Conservation (phyloP, 2,329 filamentous ascomycete species). For the Colletotrichum ledebouriae region DNA sequence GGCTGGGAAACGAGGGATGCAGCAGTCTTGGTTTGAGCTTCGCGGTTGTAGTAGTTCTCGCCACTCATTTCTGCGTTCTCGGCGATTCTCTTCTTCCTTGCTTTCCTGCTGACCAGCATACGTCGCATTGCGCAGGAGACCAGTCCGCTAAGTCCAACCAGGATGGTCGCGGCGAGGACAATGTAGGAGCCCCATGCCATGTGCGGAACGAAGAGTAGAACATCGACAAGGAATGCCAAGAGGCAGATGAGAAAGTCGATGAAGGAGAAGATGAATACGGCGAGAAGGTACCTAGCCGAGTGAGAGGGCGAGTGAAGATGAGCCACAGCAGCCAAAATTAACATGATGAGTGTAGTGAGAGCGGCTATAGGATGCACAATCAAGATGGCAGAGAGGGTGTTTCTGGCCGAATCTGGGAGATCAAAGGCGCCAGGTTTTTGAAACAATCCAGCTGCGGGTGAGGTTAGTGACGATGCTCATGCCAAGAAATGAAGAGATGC, state of each 20-base stretch:
- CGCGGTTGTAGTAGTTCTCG: slow-evolving; percentile 87
- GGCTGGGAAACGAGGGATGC: slow-evolving; percentile 64
- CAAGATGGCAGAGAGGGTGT: slow-evolving; percentile 85
- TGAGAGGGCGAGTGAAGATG: slow-evolving; percentile 92
- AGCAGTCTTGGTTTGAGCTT: slow-evolving; percentile 66
- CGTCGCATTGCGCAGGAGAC: slow-evolving; percentile 96
- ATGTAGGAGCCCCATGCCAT: slow-evolving; percentile 95
- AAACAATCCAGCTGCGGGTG: slow-evolving; percentile 18
- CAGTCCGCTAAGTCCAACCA: slow-evolving; percentile 84
- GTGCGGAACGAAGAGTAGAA: slow-evolving; percentile 94
- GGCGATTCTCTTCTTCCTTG: slow-evolving; percentile 90
- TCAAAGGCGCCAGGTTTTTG: slow-evolving; percentile 64
- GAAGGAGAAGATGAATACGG: slow-evolving; percentile 87
- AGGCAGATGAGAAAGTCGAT: slow-evolving; percentile 87
- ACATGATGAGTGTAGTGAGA: slow-evolving; percentile 86
- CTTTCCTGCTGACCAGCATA: slow-evolving; percentile 90
- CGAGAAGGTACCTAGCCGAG: slow-evolving; percentile 88
- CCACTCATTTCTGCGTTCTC: slow-evolving; percentile 98
- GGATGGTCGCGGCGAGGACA: slow-evolving; percentile 87
- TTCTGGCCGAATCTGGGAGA: slow-evolving; percentile 64
- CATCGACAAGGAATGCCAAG: slow-evolving; percentile 91
- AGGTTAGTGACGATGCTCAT: slow-evolving; percentile 18
- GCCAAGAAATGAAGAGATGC: background rate
- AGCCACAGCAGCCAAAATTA: slow-evolving; percentile 81
- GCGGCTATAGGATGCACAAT: slow-evolving; percentile 94